Base-by-base conservation (phyloP, 768 basidiomycete genomes). In the Lactarius quietus region DNA sequence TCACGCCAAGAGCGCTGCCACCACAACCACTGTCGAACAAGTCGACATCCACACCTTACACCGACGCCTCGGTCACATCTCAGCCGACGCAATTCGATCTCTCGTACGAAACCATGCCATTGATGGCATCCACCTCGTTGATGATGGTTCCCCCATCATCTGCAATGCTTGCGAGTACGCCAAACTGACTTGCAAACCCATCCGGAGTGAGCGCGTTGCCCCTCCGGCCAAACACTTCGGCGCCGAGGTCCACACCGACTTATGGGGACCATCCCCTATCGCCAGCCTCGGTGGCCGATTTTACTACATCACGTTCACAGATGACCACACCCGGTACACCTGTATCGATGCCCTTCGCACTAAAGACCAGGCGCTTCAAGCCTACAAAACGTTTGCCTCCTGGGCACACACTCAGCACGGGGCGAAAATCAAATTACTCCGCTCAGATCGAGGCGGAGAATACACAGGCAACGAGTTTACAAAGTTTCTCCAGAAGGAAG, bases 101-200 rank as follows among this genome's bases (percentile, higher is more conserved):
- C 33, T 33, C 33, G 8, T 33, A 3, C 1, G 29, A 3, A 41
- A 43, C 2, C n/a, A 28, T 4, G 5, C 41, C 3, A 35, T 57
- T 3, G 1, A n/a, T 0, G 55, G 62, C 0, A 1, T 63, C 1
- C 2, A 12, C 0, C 54, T 63, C 8, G 20, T 10, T 1, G 39
- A 56, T 18, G 39, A 38, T 8, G 12, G 23, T 0, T 23, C 1
- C 14, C 41, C 78, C 1, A 17, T 55, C 73, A 43, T 75, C 39
- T 84, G 83, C 66, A 73, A 81, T n/a, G 76, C 57, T 1, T 58
- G 57, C n/a, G 14, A 26, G 5, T 58, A 58, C 26, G 57, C 57
- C 6, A 31, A 38, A 10, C 0, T 33, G 2, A 38, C 41, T 20
- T n/a, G 57, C 26, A 58, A 43, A 20, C 2, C 28, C 1, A 58